Conservation (phyloP, 352 stramenopile genomes). For the Globisporangium apiculatum region DNA sequence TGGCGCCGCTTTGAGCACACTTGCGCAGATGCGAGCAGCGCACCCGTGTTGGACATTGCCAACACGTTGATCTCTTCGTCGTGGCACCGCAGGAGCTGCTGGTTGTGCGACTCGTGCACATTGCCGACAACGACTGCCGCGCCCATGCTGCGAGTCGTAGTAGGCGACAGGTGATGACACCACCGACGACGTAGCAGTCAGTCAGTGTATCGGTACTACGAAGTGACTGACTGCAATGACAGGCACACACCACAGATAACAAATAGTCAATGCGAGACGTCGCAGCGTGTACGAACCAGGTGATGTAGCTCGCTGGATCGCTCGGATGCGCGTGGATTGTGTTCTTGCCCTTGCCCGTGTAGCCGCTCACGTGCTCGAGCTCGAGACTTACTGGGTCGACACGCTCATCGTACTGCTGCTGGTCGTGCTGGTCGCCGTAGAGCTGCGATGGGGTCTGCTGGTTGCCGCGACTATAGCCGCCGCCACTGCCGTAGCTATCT, state of each 20-base stretch:
- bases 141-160: conserved; percentile 28
- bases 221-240: background rate
- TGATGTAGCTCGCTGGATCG: conserved; percentile 46
- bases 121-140: conserved; percentile 43
- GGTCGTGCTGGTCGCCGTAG: background rate
- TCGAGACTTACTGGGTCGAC: conserved; percentile 22
- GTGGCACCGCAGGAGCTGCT: conserved; percentile 45
- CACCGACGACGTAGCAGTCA: background rate
- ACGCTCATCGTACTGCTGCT: background rate
- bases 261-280: too few species aligned
- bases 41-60: conserved; percentile 28
- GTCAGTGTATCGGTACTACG: background rate
- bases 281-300: conserved; percentile 18
- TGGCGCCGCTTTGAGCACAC: conserved; percentile 27
- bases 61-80: conserved; percentile 52
- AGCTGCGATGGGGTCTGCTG: conserved; percentile 1
- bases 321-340: conserved; percentile 47
- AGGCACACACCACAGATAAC: background rate
- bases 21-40: conserved; percentile 41
- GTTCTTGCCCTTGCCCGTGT: conserved; percentile 43
- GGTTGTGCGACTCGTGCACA: conserved; percentile 39
- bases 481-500: conserved; percentile 1
- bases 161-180: background rate
- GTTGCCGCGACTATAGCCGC: background rate
- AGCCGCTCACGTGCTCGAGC: conserved; percentile 63